A percentile compares a stretch with the other conserved stretches of the same genome.
Conservation (phyloP, 805 yeast species). For the Starmerella kuoi region DNA sequence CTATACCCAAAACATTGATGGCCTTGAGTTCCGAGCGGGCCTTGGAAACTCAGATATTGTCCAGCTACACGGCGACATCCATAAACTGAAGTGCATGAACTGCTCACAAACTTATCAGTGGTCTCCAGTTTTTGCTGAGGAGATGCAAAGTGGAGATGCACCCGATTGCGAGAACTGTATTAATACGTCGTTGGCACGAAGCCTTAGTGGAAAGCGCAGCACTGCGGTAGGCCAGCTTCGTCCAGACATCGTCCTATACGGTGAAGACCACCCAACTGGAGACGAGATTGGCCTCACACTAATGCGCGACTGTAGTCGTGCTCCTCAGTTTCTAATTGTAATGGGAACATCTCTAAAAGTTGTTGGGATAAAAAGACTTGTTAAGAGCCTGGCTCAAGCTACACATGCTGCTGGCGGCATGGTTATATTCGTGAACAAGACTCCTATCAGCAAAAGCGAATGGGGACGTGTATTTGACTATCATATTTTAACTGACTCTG, state of each 20-base stretch:
- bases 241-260: conserved; percentile 85
- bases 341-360: conserved; percentile 90
- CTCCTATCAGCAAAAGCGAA: conserved; percentile 39
- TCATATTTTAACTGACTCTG: conserved; percentile 72
- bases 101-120: conserved; percentile 53
- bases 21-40: conserved; percentile 58
- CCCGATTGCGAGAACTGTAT: conserved; percentile 71
- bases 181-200: conserved; percentile 42
- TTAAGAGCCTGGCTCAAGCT: conserved; percentile 50
- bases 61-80: conserved; percentile 83
- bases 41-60: conserved; percentile 42
- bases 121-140: conserved; percentile 40
- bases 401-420: conserved; percentile 67
- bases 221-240: conserved; percentile 68
- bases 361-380: conserved; percentile 74
- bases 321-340: conserved; percentile 71
- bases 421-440: conserved; percentile 65
- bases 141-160: conserved; percentile 47
- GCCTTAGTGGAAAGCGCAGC: conserved; percentile 57
- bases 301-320: conserved; percentile 43
- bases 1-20: conserved; percentile 92
- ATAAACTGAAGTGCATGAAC: conserved; percentile 59
- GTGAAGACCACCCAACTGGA: conserved; percentile 84
- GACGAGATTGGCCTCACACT: conserved; percentile 66
- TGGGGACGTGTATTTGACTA: conserved; percentile 72